These are phyloP conservation scores for Rhizopogon vulgaris DNA, from an alignment of 768 basidiomycete species.

Conservation along the genomic window DNA sequence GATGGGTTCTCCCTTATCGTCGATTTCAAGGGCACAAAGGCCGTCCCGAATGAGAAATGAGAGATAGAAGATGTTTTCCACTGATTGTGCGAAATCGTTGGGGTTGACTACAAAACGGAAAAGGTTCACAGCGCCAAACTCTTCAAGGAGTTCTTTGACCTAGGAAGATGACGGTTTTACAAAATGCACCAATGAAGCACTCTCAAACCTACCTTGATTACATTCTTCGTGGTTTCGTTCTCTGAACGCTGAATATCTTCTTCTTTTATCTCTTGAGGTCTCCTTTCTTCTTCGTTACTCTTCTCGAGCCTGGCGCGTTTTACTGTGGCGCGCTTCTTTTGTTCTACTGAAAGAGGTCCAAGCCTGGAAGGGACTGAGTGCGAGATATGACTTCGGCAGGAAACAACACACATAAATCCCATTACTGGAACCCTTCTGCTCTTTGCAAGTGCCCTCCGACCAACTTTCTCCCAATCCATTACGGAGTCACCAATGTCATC, in stretches of 20 bases:
- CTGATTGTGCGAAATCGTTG: constrained; percentile 83
- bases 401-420: constrained; percentile 75
- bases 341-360: constrained; percentile 83
- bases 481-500: constrained; percentile 43
- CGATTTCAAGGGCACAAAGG: constrained; percentile 65
- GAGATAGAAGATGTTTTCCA: constrained; percentile 95
- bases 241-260: constrained; percentile 78
- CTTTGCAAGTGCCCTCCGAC: constrained; percentile 75
- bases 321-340: constrained; percentile 59
- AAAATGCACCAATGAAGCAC: neutral
- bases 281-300: constrained; percentile 57
- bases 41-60: constrained; percentile 90
- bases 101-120: constrained; percentile 91
- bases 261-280: constrained; percentile 77
- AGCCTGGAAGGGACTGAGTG: constrained; percentile 51
- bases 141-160: constrained; percentile 56
- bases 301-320: constrained; percentile 70
- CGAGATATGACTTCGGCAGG: neutral
- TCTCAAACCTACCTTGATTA: constrained; percentile 48
- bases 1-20: constrained; percentile 62
- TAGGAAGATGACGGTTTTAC: constrained; percentile 20
- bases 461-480: constrained; percentile 83
- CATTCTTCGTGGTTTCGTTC: constrained; percentile 89
- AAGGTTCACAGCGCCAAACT: constrained; percentile 57
- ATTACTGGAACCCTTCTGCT: constrained; percentile 74